Percentiles rank a stretch among this genome's conserved stretches.
phyloP scores from a whole-genome alignment of 768 basidiomycete species.

The Amanita polypyramis region DNA sequence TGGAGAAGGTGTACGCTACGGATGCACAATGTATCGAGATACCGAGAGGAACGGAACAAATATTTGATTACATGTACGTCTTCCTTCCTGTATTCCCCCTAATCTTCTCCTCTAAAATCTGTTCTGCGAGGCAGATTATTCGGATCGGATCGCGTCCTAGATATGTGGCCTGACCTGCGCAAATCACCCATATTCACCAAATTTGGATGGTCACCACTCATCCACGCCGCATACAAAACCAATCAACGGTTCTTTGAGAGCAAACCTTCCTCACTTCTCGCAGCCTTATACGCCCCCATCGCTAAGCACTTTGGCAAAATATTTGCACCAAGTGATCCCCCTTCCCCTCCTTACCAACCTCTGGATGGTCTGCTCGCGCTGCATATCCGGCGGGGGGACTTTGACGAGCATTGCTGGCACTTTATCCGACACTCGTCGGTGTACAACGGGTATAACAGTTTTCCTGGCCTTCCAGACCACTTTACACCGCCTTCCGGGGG shows the following conservation, averaged over 20 bases:
- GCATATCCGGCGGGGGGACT: conserved; percentile 14
- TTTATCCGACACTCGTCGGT: conserved; percentile 6
- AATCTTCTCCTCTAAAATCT: background rate
- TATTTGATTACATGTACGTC: conserved; percentile 8
- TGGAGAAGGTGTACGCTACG: background rate
- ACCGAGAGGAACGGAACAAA: background rate
- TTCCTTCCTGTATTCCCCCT: background rate
- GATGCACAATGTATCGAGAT: conserved; percentile 10
- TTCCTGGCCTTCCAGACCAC: conserved; percentile 10
- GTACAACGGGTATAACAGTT: conserved; percentile 13
- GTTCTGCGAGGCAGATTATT: conserved; percentile 7
- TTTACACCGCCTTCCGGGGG: conserved; percentile 1
- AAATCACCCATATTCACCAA: conserved; percentile 10
- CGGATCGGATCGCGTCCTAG: conserved; percentile 9
- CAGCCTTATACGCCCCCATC: background rate
- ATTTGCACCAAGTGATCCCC: background rate
- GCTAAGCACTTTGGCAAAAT: background rate
- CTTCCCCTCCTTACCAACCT: background rate
- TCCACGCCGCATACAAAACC: conserved; percentile 8
- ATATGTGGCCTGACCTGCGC: conserved; percentile 11
- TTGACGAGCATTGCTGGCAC: conserved; percentile 10
- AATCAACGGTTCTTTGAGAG: conserved; percentile 8
- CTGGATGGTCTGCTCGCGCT: conserved; percentile 9
- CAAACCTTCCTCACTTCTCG: background rate
- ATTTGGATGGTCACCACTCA: conserved; percentile 12